Evolutionary conservation across 2,329 filamentous ascomycete genomes (phyloP).

Genomic region (Cladorrhinum sp.): DNA sequence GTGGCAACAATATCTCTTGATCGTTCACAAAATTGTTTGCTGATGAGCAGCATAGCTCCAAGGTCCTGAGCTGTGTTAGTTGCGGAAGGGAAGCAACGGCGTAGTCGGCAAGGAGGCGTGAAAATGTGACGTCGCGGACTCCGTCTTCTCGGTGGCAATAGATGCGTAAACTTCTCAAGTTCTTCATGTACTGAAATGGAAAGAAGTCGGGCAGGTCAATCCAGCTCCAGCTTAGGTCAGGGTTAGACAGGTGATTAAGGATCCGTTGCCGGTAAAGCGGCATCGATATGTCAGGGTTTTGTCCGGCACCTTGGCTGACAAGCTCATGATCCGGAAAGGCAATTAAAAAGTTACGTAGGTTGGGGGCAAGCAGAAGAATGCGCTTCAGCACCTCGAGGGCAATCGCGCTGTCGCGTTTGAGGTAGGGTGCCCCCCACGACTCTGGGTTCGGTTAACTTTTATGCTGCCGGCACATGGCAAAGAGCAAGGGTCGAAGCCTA

Average conservation of each 20-base stretch:
- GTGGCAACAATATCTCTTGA: conserved; percentile 16
- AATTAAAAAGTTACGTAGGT: conserved; percentile 26
- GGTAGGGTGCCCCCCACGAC: conserved; percentile 11
- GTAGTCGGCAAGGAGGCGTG: conserved; percentile 25
- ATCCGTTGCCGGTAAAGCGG: not conserved
- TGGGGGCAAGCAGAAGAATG: conserved; percentile 24
- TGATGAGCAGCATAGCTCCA: conserved; percentile 28
- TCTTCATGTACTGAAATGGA: conserved; percentile 17
- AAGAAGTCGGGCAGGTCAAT: conserved; percentile 15
- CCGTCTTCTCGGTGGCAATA: conserved; percentile 28
- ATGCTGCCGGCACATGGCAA: not conserved
- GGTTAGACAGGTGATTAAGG: not conserved
- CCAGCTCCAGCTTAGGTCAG: not conserved
- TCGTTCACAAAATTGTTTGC: conserved; percentile 10
- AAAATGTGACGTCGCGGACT: conserved; percentile 23
- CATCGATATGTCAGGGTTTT: conserved; percentile 4
- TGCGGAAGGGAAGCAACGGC: conserved; percentile 20
- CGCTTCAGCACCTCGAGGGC: conserved; percentile 24
- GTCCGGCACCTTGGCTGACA: not conserved
- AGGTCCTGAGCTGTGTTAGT: conserved; percentile 23
- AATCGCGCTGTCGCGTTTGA: conserved; percentile 12
- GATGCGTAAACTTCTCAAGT: conserved; percentile 26
- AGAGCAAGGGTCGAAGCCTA: conserved; percentile 10
- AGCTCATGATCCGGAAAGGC: conserved; percentile 27
- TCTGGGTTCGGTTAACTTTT: conserved; percentile 21